Base-by-base conservation (phyloP, 495 filamentous ascomycete species). In the Neurospora sp. region DNA sequence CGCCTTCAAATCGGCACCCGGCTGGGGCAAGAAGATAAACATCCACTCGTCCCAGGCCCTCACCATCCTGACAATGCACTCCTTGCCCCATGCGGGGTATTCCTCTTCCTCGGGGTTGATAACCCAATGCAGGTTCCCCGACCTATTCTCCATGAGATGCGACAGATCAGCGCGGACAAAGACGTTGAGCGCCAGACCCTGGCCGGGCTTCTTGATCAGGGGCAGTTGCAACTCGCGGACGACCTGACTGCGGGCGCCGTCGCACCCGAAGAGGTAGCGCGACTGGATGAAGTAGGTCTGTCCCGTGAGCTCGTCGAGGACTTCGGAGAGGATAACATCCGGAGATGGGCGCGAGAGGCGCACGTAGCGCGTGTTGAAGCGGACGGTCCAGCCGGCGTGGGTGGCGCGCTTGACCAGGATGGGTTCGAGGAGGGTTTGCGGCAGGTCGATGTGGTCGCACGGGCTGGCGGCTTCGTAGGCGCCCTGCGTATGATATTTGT, bases 81-180 rank as follows among this genome's bases (percentile, higher is more conserved):
- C 76, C 76, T 77, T 78, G 22, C 80, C 79, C 74, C 79, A 85
- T 0, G 77, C 76, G 4, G 84, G 84, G 5, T 68, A 18, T 12
- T 80, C 69, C 31, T 76, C 75, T 12, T 76, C 71, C 42, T 83
- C 79, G 9, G 80, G 84, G 18, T 76, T 74, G 41, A 83, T 75
- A 0, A 83, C 79, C 86, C 86, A 89, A 72, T 90, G 88, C 38
- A 90, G 82, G 73, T 88, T 88, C 0, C 88, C 88, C 16, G 78
- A 80, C 0, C 88, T 82, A 65, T 83, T 77, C 59, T 81, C 69
- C 72, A 89, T 79, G 12, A 86, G 74, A 59, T 86, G 81, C 4
- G 84, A 84, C 18, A 90, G 76, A 71, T 89, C 88, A 5, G 82
- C 86, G 65, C 84, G 82, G 12, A 87, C 78, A 3, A 86, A 82